phyloP scores from a whole-genome alignment of 176 grass and related monocot genomes.

The Thinopyrum elongatum region DNA sequence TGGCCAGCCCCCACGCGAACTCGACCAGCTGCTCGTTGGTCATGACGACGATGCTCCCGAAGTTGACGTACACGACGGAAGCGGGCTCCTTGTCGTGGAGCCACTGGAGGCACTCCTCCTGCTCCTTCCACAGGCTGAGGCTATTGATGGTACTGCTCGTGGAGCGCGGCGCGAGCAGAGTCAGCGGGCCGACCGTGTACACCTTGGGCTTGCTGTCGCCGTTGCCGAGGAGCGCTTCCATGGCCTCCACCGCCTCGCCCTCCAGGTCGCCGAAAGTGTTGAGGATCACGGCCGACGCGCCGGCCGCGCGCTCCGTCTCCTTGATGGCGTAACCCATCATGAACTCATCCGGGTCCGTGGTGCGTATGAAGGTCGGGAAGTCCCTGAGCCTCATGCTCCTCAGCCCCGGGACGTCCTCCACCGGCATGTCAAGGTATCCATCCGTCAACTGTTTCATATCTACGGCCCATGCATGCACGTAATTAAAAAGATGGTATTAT shows the following conservation, averaged over 20 bases:
- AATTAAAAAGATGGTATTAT: neutral
- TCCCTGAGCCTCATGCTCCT: neutral
- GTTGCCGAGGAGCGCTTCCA: neutral
- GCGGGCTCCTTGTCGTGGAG: neutral
- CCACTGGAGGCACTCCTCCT: neutral
- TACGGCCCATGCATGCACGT: neutral
- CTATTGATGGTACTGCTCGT: neutral
- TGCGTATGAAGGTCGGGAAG: neutral
- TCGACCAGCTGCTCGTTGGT: slow-evolving; percentile 24
- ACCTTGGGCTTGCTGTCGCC: neutral
- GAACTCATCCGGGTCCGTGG: neutral
- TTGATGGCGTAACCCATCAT: neutral
- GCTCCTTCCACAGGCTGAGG: neutral
- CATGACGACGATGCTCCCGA: slow-evolving; percentile 46
- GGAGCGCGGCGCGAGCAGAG: neutral
- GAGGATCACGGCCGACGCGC: neutral
- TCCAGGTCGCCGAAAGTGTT: neutral
- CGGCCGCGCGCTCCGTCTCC: neutral
- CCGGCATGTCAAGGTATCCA: neutral
- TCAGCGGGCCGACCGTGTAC: neutral
- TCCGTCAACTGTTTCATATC: neutral
- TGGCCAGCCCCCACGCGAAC: slow-evolving; percentile 82
- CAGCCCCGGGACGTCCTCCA: neutral
- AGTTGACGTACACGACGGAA: slow-evolving; percentile 59
- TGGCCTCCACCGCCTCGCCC: neutral